Evolutionary conservation across 2,329 filamentous ascomycete species (phyloP), one percentile per base, ranked within the genome.

Genomic region (Emericellopsis cladophorae): DNA sequence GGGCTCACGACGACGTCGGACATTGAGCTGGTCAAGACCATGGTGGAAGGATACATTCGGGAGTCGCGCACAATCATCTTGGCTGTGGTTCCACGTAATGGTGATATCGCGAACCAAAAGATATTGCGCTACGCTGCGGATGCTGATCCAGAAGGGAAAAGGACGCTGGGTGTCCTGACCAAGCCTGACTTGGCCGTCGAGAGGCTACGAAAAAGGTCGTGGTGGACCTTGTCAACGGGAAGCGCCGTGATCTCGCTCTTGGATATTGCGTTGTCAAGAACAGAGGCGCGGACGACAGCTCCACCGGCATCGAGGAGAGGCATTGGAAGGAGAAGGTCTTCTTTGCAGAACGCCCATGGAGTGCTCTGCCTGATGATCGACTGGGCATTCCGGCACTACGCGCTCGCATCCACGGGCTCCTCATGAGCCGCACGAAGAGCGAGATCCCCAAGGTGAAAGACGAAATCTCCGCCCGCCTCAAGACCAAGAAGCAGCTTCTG

Each of bases 181-280:
- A 81, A 81, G 46, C 70, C 74, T 0, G 78, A 83, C 42, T 56
- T 79, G 0, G 66, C 69, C 0, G 52, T 51, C 0, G 69, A 74
- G 42, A 51, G 0, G 56, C 56, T 0, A 64, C 55, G 1, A 55
- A 65, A 22, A 49, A 55, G 0, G 58, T 58, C 1, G 54, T 66
- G 2, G 52, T 65, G 4, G 58, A 70, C 4, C 59, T 70, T 0
- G 57, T 72, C 0, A 36, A 40, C 0, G 66, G 67, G 0, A 65
- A 61, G 12, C 56, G 60, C 3, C 56, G 58, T 1, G 51, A 62
- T 1, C 52, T 72, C 0, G 58, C 58, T 1, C 57, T 74, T 0
- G 69, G 70, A 0, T 74, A 71, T 40, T 70, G 58, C 15, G 50
- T 72, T 0, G 64, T 74, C 38, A 62, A 64, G 40, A 74, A 71